Base-by-base conservation (phyloP, 768 basidiomycete species). In the Mycena indigotica region DNA sequence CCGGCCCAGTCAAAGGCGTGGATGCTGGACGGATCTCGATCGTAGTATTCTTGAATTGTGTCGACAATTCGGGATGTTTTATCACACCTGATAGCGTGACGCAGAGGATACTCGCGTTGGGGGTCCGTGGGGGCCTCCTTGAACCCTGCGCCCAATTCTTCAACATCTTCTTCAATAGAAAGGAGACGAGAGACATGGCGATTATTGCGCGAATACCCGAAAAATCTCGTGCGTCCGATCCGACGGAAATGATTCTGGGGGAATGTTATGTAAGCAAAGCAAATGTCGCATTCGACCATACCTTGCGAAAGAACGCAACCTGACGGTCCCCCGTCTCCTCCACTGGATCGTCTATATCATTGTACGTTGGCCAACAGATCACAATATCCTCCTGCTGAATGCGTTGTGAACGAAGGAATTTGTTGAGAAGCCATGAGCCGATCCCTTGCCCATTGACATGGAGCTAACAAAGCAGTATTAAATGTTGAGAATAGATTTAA, bases 301-400 rank as follows among this genome's bases (percentile, higher is more conserved):
- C 53, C 57, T 59, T 53, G 24, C 57, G 57, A 17, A 59, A 59
- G 38, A 59, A 59, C 17, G 48, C 52, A n/a, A 54, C 45, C 26
- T 59, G 57, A 10, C 29, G 39, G 19, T 15, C 28, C 29, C 30
- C 19, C 4, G 30, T 26, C 17, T 56, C 28, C 45, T 28, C 51
- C n/a, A 39, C 5, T 13, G 26, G 28, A 16, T 50, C 55, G 13
- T 59, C 57, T 13, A 23, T 46, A n/a, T 79, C 80, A 40, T 78
- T 77, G 52, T 58, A 79, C 21, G 55, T 61, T 3, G 67, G 69
- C 68, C 69, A 69, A 52, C 64, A 67, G 21, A 65, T 55, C 28
- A 67, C 55, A 12, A 51, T 63, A 26, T 67, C 67, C 3, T 50
- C 45, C 13, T 39, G 29, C 17, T 56, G 40, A 1, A 67, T 65